Evolutionary conservation across 1,284 basidiomycete species (phyloP).

Genomic region (Marasmius tenuissimus): DNA sequence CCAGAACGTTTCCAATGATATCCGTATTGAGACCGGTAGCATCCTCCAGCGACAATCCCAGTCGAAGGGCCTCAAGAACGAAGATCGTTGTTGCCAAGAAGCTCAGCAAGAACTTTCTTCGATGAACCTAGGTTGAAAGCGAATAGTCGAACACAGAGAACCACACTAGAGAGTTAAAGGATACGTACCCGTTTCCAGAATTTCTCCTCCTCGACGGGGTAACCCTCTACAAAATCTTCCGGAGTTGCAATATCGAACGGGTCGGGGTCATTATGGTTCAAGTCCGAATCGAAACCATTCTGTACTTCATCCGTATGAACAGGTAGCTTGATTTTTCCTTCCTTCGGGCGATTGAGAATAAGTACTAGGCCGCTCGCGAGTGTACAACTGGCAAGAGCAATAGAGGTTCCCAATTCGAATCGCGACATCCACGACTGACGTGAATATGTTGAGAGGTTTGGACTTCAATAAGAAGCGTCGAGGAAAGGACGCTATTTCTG

Average conservation of each 20-base stretch:
- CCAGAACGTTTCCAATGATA: conserved; percentile 45
- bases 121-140: conserved; percentile 42
- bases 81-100: conserved; percentile 45
- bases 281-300: conserved; percentile 12
- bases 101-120: conserved; percentile 54
- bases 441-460: background rate
- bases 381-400: conserved; percentile 43
- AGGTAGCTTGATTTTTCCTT: conserved; percentile 61
- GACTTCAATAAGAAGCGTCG: background rate
- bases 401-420: conserved; percentile 60
- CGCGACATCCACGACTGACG: conserved; percentile 47
- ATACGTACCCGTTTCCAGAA: conserved; percentile 73
- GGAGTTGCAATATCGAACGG: conserved; percentile 78
- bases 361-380: conserved; percentile 44
- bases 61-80: conserved; percentile 48
- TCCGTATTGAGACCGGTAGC: conserved; percentile 26
- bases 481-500: background rate
- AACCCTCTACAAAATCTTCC: conserved; percentile 73
- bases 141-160: background rate
- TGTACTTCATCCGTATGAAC: conserved; percentile 36
- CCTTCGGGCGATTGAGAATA: conserved; percentile 34
- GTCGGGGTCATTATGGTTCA: conserved; percentile 36
- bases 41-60: conserved; percentile 52
- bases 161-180: conserved; percentile 4
- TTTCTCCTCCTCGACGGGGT: conserved; percentile 64